Evolutionary conservation across 2,329 filamentous ascomycete genomes (phyloP), one percentile per base, ranked within the genome.

Genomic region (Pseudocercospora vitis): DNA sequence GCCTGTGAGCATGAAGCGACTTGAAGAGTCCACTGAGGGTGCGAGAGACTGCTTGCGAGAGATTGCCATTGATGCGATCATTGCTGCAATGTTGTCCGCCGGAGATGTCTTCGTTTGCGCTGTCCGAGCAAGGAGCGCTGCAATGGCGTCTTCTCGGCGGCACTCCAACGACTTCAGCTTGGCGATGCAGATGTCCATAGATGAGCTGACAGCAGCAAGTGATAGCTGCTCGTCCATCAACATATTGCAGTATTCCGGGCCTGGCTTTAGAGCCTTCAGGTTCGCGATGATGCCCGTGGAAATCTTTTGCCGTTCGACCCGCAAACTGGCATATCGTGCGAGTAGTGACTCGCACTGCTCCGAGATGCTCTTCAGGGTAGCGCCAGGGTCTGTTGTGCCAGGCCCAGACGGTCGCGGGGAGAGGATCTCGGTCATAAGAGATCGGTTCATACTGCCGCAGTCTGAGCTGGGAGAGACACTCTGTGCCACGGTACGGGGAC

Each of bases 121-220:
- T 12, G 56, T 33, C 37, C 58, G 56, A 7, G 58, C 55, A 26
- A 63, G 54, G 23, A 65, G 54, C 4, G 55, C 56, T 29, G 55
- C 37, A 16, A 67, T 58, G 1, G 63, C 63, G 23, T 65, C 64
- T 44, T 69, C 67, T 48, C 64, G 67, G 16, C 60, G 51, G 37
- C 64, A 68, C 16, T 68, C 64, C 9, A 69, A 51, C 4, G 63
- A 64, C 44, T 68, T 68, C 26, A 69, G 50, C 42, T 68, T 67
- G 5, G 67, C 66, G 35, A 67, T 62, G 54, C 65, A 68, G 23
- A 69, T 67, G 42, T 69, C 66, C 64, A 69, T 68, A 1, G 66
- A 68, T 31, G 64, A 66, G 50, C 61, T 65, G 39, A 67, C 56
- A 3, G 66, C 62, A 4, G 63, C 54, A 8, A 69, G 59, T 14